Evolutionary conservation across 2,329 filamentous ascomycete species (phyloP), one percentile per base, ranked within the genome.

Genomic region (Thelonectria blattea): DNA sequence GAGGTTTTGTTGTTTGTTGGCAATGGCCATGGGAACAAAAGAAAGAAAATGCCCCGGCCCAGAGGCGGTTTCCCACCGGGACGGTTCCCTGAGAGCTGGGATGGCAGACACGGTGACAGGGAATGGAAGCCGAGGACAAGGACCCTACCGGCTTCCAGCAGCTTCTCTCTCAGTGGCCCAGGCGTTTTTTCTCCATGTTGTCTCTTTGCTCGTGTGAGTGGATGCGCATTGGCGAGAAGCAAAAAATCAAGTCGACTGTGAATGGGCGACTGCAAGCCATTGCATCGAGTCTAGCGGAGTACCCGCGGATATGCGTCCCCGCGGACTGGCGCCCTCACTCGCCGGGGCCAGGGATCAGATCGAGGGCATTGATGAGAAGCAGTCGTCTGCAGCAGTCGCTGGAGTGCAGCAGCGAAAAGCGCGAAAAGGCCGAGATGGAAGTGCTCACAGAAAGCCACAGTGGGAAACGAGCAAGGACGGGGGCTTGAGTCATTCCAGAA

Each of bases 401-500:
- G 30, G 48, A 45, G 46, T 11, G 34, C 48, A 43, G n/a, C n/a
- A n/a, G n/a, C n/a, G n/a, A n/a, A 53, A 22, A 53, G 43, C 37
- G n/a, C 17, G 42, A 46, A 46, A n/a, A 11, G 42, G 12, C 34
- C 34, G 34, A 37, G 34, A 46, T 24, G 12, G 52, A 60, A 51
- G 52, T 43, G 52, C 47, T 39, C 39, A 27, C 48, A 54, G 60
- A 46, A 51, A 51, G 50, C 49, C 54, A 53, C 54, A 45, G 49
- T 49, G 12, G 17, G 43, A 15, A 60, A 37, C 32, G 55, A 18
- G 49, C 59, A 61, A 45, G 60, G 55, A 58, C 62, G 57, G 41
- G 62, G 45, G 53, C 60, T 67, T 65, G 68, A 70, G 60, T 70
- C 68, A 70, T 70, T 69, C 68, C 68, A 70, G 65, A 67, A 67